These are phyloP conservation scores for Aspergillus fischeri DNA, from an alignment of 2,329 filamentous ascomycete genomes.

Conservation along the genomic window DNA sequence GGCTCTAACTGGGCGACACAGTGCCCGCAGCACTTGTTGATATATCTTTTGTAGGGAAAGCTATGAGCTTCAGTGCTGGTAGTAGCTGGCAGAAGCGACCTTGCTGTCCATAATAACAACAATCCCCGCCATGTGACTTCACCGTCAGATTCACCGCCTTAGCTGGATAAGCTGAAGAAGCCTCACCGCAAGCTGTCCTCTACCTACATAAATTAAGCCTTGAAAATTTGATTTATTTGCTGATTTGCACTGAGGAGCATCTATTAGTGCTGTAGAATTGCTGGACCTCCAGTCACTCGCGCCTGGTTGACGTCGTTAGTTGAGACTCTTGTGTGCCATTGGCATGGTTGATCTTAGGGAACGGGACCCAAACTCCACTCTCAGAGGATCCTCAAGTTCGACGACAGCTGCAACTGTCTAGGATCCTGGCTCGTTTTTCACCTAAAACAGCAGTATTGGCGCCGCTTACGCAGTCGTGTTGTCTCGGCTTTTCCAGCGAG, in stretches of 20 bases:
- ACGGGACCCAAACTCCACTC: slow-evolving; percentile 25
- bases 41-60: background rate
- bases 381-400: slow-evolving; percentile 1
- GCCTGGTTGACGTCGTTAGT: background rate
- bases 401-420: slow-evolving; percentile 3
- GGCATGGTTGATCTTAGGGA: slow-evolving; percentile 17
- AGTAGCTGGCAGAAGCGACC: background rate
- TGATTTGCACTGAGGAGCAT: background rate
- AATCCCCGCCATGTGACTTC: slow-evolving; percentile 30
- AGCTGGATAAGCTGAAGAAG: background rate
- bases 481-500: slow-evolving; percentile 20
- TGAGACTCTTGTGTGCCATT: background rate
- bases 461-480: slow-evolving; percentile 22
- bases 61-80: background rate
- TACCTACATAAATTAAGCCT: background rate
- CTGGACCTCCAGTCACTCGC: background rate
- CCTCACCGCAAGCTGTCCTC: background rate
- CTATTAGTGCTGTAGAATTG: background rate
- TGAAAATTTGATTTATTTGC: slow-evolving; percentile 6
- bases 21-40: background rate
- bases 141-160: slow-evolving; percentile 24
- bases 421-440: background rate
- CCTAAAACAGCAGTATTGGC: background rate
- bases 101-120: background rate
- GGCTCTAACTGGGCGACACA: background rate